Base-by-base conservation (phyloP, 768 basidiomycete species). In the Exsudoporus frostii region DNA sequence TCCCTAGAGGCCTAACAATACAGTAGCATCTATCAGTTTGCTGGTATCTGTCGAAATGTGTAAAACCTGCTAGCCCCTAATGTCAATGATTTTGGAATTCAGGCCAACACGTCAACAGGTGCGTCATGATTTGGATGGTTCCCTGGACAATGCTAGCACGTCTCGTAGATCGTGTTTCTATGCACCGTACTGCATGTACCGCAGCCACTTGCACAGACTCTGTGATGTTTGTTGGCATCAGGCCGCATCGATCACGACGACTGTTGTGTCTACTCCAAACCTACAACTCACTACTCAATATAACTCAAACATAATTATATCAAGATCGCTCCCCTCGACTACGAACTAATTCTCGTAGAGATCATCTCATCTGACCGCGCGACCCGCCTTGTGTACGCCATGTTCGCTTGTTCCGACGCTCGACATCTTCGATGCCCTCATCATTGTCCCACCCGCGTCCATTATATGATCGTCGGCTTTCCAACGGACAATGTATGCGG, bases 401-500 rank as follows among this genome's bases (percentile, higher is more conserved):
- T 20, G 44, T 20, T 29, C 52, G 40, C 11, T 13, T 44, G 19
- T 48, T 40, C 17, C 53, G 45, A 15, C 39, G 40, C 8, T 53
- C 48, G 9, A 32, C 27, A 22, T 41, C 63, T 13, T 61, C 51
- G 19, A 13, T 41, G 5, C 38, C 40, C 8, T 57, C 43, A 19
- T 52, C 55, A 42, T 30, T 56, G 8, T 55, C 54, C 17, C 22
- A 30, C 48, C 50, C 43, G 29, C 11, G 39, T 58, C 39, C 9
- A 20, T 39, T 7, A 56, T 52, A 44, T 43, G 45, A 3, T 29
- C 39, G 27, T 58, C 54, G 1, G 48, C 45, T 36, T 57, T 59
- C 6, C 48, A 59, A 5, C 51, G 44, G 8, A 53, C 48, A 32
- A 59, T 57, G 13, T 49, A 59, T 0, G 51, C 40, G 4, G 57